Evolutionary conservation across 371 early-diverging fungal genomes (phyloP).

Genomic region (Mucor lusitanicus): DNA sequence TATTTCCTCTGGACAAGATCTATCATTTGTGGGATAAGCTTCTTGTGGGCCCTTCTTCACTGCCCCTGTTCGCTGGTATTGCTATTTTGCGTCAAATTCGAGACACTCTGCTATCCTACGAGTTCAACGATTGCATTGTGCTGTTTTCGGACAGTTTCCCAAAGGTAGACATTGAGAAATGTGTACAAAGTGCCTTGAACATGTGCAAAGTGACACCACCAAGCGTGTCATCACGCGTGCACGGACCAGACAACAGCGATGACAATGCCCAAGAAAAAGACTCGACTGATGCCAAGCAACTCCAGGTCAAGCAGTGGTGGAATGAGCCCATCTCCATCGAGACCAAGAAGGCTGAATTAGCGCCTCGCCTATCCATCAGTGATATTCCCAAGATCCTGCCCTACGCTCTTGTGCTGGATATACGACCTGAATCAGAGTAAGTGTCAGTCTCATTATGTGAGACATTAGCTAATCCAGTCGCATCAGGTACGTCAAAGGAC

Average conservation of each 20-base stretch:
- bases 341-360: constrained; percentile 55
- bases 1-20: constrained; percentile 77
- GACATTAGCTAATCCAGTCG: not conserved
- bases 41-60: constrained; percentile 63
- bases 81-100: constrained; percentile 72
- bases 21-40: constrained; percentile 82
- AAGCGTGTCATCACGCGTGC: constrained; percentile 34
- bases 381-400: constrained; percentile 55
- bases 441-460: constrained; percentile 5
- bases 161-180: constrained; percentile 74
- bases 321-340: constrained; percentile 58
- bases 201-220: constrained; percentile 75
- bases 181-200: constrained; percentile 64
- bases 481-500: constrained; percentile 56
- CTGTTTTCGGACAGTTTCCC: constrained; percentile 70
- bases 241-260: constrained; percentile 6
- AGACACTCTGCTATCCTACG: constrained; percentile 54
- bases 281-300: not conserved
- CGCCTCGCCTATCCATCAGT: constrained; percentile 57
- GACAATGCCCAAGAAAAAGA: not conserved
- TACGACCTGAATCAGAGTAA: constrained; percentile 62
- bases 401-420: constrained; percentile 61
- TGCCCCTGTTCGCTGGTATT: constrained; percentile 72
- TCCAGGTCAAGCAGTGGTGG: constrained; percentile 52
- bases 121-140: constrained; percentile 68